Base-by-base conservation (phyloP, 208 protist species). In the Trypanosoma grayi region DNA sequence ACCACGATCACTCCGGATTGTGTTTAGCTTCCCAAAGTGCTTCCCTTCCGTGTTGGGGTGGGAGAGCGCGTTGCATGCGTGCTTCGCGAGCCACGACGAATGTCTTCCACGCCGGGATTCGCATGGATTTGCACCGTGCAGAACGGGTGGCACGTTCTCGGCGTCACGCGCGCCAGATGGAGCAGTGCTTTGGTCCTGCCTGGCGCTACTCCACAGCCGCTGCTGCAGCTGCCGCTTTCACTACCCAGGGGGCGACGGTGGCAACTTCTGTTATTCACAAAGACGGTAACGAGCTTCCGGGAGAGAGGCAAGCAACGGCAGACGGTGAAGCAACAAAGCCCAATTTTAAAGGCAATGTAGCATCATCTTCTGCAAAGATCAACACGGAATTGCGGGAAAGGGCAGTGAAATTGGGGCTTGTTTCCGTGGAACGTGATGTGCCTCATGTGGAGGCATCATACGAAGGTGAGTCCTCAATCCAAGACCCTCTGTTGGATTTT, bases 401-500 rank as follows among this genome's bases (percentile, higher is more conserved):
- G 43, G 62, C 62, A 14, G 9, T 61, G 10, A 27, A 50, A 30
- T 25, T 68, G 27, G 62, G 62, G 4, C 62, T 68, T 27, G 16
- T 52, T 14, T 50, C 41, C 5, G 60, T 58, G 2, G 34, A 56
- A 4, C 4, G 8, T 59, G 36, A 57, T 24, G 20, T 41, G 14
- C 2, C 41, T 30, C 36, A 28, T 55, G 2, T 18, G 14, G n/a
- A 41, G 10, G 20, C 33, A 5, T 20, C 30, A 6, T 18, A 16
- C 24, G 36, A 36, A 16, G 36, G 27, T 1, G n/a, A 5, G 4
- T 57, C 60, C 0, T 11, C 51, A 4, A 27, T 4, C 2, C 50
- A 39, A 10, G 67, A 94, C 51, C 77, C 83, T 0, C 51, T 94
- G 18, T 44, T 90, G 0, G 71, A 75, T 2, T 91, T 91, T 66